Base-by-base conservation (phyloP, 2,329 filamentous ascomycete species). In the Penicillium decumbens region DNA sequence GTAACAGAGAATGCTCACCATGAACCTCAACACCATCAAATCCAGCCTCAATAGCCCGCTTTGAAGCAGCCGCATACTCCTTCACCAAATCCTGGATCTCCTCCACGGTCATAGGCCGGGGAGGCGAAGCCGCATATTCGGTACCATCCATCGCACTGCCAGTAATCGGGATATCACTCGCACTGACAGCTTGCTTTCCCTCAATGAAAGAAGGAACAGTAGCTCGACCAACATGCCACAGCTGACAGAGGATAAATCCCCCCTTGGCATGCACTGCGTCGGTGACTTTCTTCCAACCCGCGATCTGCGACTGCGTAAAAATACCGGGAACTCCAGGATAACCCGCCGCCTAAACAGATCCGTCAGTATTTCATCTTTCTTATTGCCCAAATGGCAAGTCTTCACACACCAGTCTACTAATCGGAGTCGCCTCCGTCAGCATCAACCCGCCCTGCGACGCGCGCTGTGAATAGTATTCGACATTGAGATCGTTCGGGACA, bases 11-110 rank as follows among this genome's bases (percentile, higher is more conserved):
- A 9, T 10, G 20, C 43, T 52, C 66, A 49, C 66, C 72, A 45
- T 77, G 74, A 20, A 77, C 62, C 49, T 78, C 75, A 0, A 78
- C 70, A 1, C 72, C 75, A 50, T 76, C 75, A 43, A 77, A 82
- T 0, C 79, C 79, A 18, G 72, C 76, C 30, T 76, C 66, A 2
- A 65, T 53, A 2, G 69, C 71, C n/a, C 67, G 60, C 58, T 71
- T 72, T 0, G 77, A 75, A 2, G 72, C 72, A 4, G 63, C 64
- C 0, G 61, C 70, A 42, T 68, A 75, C 29, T 73, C 68, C 15
- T 69, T 58, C 2, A 70, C 65, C 1, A 65, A 60, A 3, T 62
- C 58, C 40, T 72, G 55, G 45, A 75, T 75, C 33, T 75, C 70
- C 13, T 69, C 63, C 3, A 68, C 58, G 0, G 64, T 68, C 63